These are phyloP conservation scores for Cytospora schulzeri DNA, from an alignment of 2,329 filamentous ascomycete species.

Conservation along the genomic window DNA sequence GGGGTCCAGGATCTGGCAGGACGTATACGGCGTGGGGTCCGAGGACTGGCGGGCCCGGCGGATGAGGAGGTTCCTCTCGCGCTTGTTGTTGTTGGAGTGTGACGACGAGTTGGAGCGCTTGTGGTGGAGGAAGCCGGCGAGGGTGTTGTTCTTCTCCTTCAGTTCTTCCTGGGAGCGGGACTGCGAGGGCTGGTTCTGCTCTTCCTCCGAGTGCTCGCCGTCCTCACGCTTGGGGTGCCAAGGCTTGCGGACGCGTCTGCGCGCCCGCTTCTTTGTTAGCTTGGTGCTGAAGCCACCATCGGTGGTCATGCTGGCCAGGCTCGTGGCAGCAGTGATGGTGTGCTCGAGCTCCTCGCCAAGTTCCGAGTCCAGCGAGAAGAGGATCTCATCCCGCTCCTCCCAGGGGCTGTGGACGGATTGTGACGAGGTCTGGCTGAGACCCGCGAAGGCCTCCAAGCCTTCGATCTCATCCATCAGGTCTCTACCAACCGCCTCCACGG, in stretches of 20 bases:
- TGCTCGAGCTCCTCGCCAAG: constrained; percentile 22
- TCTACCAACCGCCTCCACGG: constrained; percentile 54
- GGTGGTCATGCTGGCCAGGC: constrained; percentile 29
- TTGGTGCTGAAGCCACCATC: constrained; percentile 41
- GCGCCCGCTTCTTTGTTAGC: constrained; percentile 49
- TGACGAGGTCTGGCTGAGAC: constrained; percentile 19
- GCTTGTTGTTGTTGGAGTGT: constrained; percentile 13
- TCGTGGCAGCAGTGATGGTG: constrained; percentile 15
- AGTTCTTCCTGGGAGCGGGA: constrained; percentile 33
- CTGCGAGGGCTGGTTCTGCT: constrained; percentile 29
- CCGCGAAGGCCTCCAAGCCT: constrained; percentile 36
- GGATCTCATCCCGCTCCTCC: constrained; percentile 15
- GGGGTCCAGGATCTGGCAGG: constrained; percentile 18
- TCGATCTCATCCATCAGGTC: constrained; percentile 49
- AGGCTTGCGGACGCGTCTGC: constrained; percentile 41
- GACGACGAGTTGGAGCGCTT: constrained; percentile 23
- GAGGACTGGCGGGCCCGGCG: constrained; percentile 25
- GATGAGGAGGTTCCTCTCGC: constrained; percentile 17
- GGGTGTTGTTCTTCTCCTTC: constrained; percentile 23
- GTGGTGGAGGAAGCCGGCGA: constrained; percentile 26
- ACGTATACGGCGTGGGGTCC: constrained; percentile 24
- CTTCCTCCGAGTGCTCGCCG: constrained; percentile 32
- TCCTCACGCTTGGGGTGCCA: constrained; percentile 35
- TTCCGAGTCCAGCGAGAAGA: constrained; percentile 17
- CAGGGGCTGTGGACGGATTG: constrained; percentile 17